Evolutionary conservation across 495 filamentous ascomycete species (phyloP).

Genomic region (Hyphodiscus hymeniophilus): DNA sequence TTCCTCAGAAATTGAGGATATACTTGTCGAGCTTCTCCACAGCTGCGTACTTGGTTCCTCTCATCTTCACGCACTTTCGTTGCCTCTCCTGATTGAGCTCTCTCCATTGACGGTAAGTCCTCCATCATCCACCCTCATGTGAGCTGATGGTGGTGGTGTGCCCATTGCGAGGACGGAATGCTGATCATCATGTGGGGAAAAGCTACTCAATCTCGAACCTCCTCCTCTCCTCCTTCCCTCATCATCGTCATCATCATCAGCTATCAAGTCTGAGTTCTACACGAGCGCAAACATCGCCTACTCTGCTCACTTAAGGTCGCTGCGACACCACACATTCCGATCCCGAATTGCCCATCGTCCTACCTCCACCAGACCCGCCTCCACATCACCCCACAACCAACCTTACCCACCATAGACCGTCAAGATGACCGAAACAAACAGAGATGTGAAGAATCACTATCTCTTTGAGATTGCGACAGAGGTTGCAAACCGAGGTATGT

Average conservation of each 20-base stretch:
- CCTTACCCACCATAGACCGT: neutral
- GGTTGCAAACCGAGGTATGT: slow-evolving; percentile 85
- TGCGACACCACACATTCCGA: neutral
- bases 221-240: neutral
- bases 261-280: neutral
- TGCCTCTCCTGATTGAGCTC: too few relatives aligned
- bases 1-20: too few relatives aligned
- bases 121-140: neutral
- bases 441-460: slow-evolving; percentile 71
- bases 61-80: neutral
- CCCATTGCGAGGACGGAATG: neutral
- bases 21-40: neutral
- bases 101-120: slow-evolving; percentile 3
- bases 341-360: neutral
- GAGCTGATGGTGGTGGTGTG: neutral
- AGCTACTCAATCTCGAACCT: neutral
- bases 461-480: slow-evolving; percentile 96
- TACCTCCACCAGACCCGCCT: neutral
- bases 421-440: slow-evolving; percentile 25
- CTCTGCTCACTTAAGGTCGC: neutral
- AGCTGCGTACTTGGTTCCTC: neutral
- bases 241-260: neutral
- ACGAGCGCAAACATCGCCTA: neutral
- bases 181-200: slow-evolving; percentile 4
- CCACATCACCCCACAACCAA: neutral